phyloP scores from a whole-genome alignment of 169 alveolate species.

The Babesia microti region DNA sequence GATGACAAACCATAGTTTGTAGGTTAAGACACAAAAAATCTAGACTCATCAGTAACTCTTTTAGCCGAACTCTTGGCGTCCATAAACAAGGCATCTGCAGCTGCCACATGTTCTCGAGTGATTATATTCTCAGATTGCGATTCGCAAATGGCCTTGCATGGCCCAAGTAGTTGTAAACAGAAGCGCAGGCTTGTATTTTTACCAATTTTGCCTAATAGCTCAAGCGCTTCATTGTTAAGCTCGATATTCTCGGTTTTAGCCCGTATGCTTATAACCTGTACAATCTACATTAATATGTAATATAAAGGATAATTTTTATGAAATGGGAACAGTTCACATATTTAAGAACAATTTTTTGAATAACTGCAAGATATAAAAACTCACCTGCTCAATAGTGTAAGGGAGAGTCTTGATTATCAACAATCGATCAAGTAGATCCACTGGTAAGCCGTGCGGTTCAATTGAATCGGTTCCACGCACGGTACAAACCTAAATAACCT shows the following conservation, averaged over 20 bases:
- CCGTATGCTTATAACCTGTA: conserved; percentile 89
- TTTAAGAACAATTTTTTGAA: background rate
- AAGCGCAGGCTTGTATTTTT: conserved; percentile 88
- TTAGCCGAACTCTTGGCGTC: conserved; percentile 95
- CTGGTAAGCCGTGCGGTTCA: conserved; percentile 98
- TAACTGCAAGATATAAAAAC: background rate
- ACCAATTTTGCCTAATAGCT: conserved; percentile 91
- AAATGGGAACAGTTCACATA: background rate
- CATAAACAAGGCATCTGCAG: conserved; percentile 86
- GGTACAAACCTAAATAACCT: conserved; percentile 50
- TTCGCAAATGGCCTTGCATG: conserved; percentile 88
- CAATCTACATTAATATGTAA: conserved; percentile 16
- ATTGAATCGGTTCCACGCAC: conserved; percentile 95
- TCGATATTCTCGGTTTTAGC: conserved; percentile 90
- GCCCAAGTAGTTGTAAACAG: conserved; percentile 89
- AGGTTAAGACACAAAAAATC: conserved; percentile 64
- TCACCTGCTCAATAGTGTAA: conserved; percentile 80
- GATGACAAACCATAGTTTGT: no score
- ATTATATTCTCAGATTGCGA: conserved; percentile 82
- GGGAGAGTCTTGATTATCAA: conserved; percentile 95
- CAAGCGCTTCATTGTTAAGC: conserved; percentile 90
- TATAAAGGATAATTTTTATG: background rate
- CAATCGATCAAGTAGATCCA: conserved; percentile 96
- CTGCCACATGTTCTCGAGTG: conserved; percentile 82
- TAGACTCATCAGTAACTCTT: conserved; percentile 83